Base-by-base conservation (phyloP, 176 grass and related monocot species). In the Carex scoparia region DNA sequence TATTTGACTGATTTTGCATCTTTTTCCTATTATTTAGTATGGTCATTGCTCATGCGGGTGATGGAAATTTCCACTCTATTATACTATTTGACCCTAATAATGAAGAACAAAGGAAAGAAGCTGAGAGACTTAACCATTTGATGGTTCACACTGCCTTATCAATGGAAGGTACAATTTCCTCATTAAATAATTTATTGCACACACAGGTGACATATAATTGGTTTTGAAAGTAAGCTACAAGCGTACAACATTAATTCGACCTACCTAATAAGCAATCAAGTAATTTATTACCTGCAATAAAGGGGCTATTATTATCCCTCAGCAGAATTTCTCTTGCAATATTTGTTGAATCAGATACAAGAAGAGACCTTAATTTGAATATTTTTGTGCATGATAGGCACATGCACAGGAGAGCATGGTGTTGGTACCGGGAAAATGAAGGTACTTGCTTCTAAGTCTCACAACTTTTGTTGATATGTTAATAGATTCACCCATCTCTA, bases 361-460 rank as follows among this genome's bases (percentile, higher is more conserved):
- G 55, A 33, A 57, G n/a, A 56, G 4, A 32, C 4, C 28, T 56
- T 76, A 55, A 54, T 77, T 28, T 78, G 49, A 71, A 56, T 28
- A 79, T 19, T 66, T 76, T 37, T 59, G 61, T 65, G 38, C 35
- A 65, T 69, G 16, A 82, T 86, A 98, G 95, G 95, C 84, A 95
- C 96, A 67, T 99, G 93, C 84, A 95, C 96, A 38, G 96, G 96
- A 88, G 96, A 99, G 88, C 96, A 99, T 79, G 93, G 96, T 79
- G 96, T 99, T 79, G 91, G 96, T 68, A 95, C 96, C 1, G 96
- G 96, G 61, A 99, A 99, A 94, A 95, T 95, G 96, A 99, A 99
- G 96, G 96, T 90, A 94, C 78, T 86, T 84, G 4, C 83, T 84
- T 67, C 10, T 44, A 15, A 65, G 42, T 58, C 63, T 56, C 71